These are phyloP conservation scores for Paralagenidium karlingii DNA, from an alignment of 352 stramenopile species.

Conservation along the genomic window DNA sequence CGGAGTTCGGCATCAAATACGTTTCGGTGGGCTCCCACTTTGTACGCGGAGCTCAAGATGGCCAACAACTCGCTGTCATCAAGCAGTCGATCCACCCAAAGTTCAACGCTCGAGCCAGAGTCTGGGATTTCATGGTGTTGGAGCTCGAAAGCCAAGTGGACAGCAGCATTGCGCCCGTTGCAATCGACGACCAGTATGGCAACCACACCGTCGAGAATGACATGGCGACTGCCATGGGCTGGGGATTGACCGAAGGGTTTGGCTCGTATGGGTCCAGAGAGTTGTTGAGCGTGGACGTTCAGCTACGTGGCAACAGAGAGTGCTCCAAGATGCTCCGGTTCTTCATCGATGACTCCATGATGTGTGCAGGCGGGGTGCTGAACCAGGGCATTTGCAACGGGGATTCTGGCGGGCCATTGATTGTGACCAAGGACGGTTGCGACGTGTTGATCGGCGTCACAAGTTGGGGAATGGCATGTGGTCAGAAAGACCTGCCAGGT, in stretches of 20 bases:
- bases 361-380: conserved; percentile 36
- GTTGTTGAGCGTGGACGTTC: too few relatives aligned
- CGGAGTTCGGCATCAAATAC: conserved; percentile 18
- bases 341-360: conserved; percentile 22
- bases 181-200: conserved; percentile 14
- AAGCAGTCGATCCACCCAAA: conserved; percentile 28
- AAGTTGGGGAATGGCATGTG: too few relatives aligned
- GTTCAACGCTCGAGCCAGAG: conserved; percentile 18
- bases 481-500: too few relatives aligned
- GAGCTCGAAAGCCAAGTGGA: conserved; percentile 20
- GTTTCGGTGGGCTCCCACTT: conserved; percentile 40
- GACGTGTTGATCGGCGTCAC: too few relatives aligned
- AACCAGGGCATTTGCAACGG: conserved; percentile 47
- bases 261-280: too few relatives aligned
- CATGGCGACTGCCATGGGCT: conserved; percentile 41
- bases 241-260: too few relatives aligned
- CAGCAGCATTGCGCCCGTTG: conserved; percentile 16
- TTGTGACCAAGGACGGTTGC: conserved; percentile 8
- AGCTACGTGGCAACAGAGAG: too few relatives aligned
- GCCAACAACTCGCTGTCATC: conserved; percentile 32
- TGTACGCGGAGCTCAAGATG: conserved; percentile 19
- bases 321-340: too few relatives aligned
- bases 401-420: conserved; percentile 32
- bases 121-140: conserved; percentile 46
- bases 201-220: conserved; percentile 34